Base-by-base conservation (phyloP, 352 stramenopile genomes). In the Globisporangium heterothallicum region DNA sequence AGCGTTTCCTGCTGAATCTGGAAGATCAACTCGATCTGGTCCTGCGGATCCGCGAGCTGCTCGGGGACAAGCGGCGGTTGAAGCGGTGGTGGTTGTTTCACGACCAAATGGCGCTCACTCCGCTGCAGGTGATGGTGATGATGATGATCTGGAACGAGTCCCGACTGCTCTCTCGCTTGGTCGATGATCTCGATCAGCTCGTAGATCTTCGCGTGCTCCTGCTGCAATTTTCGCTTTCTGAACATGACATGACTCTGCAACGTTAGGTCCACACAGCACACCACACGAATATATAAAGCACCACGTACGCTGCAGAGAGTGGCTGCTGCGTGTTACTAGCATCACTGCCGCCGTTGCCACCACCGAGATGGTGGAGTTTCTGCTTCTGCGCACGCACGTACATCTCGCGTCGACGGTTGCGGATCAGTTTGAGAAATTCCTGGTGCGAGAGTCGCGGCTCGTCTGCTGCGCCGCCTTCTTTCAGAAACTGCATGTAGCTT, bases 381-480 rank as follows among this genome's bases (percentile, higher is more conserved):
- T 55, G 55, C 13, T 62, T 68, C n/a, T 66, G 57, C 12, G 65
- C 53, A n/a, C 68, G 61, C 21, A 56, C 60, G 40, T 82, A 56
- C 49, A 82, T 78, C 56, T 88, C 78, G 40, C 72, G 59, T 27
- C 78, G 74, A 48, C 78, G 66, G 49, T 88, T 88, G 32, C 78
- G 56, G 44, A 88, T 82, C 43, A 88, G 66, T 40, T 85, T 86
- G 25, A 88, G 66, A 35, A 88, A 88, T 50, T 86, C 78, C 1
- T 46, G 43, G 16, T 78, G 61, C 9, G 71, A 66, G 16, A 86
- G 62, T 35, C 64, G 58, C 30, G 74, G 74, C 43, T 88, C 70
- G 22, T 84, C 63, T 0, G 61, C 42, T 2, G 61, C 53, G 12
- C 78, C 74, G 19, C 74, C 78, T 12, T 76, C 70, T 46, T 68